Evolutionary conservation across 371 early-diverging fungal species (phyloP), one percentile per base, ranked within the genome.

Genomic region (Rhizopus delemar): DNA sequence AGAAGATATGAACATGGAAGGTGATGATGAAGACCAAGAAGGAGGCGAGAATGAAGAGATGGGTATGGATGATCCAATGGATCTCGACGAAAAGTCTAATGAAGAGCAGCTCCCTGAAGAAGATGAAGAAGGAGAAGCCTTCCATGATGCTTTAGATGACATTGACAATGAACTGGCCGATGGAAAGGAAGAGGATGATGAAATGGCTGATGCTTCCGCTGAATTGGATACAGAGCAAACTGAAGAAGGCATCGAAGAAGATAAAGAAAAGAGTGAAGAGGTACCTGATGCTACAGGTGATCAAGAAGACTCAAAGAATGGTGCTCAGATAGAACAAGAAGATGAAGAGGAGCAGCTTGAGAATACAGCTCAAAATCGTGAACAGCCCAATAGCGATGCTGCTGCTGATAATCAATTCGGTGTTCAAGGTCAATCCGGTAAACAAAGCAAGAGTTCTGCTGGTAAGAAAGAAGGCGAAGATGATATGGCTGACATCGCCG

Each of bases 1-100:
- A 52, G 90, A 90, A 56, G 88, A 87, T 63, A 49, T 87, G 58
- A 82, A 87, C 31, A 77, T 90, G 66, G 81, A 82, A 59, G 78
- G 66, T 15, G 75, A 72, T 29, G 77, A 71, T 12, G 71, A 74
- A n/a, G 75, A 79, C 8, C 64, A 79, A 32, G 71, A 69, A n/a
- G 75, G 64, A 3, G 64, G 68, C 31, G 73, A 75, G 3, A 68
- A 75, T 45, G 71, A 67, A 5, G 73, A 64, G 8, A 52, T 49
- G 8, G 66, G 77, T 5, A 75, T 75, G 50, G 50, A 67, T 35
- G 74, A 76, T 65, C 67, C 63, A 1, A 77, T 80, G 77, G 84
- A 74, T 45, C 67, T 64, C 34, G 80, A 78, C 32, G 75, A 77
- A 34, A 71, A 65, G 13, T 70, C 62, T 15, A 48, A 62, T 50